Percentiles rank a stretch among this genome's conserved stretches.
These are phyloP conservation scores for Fusarium tupiense DNA, from an alignment of 2,329 filamentous ascomycete species.

Conservation along the genomic window DNA sequence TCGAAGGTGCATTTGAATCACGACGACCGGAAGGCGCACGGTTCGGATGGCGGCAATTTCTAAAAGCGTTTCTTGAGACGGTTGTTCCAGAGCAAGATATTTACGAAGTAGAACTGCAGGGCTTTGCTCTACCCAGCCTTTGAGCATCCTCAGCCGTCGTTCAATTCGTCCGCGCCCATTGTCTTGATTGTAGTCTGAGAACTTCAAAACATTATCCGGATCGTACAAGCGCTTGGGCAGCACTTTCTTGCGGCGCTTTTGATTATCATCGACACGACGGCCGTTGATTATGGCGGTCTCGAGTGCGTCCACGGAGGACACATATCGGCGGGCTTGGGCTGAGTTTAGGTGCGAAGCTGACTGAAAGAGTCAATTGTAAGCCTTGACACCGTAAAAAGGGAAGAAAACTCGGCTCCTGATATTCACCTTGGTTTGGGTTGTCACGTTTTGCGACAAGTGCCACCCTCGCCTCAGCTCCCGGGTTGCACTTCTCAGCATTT, in stretches of 20 bases:
- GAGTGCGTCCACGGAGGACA: constrained; percentile 8
- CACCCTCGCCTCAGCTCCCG: constrained; percentile 46
- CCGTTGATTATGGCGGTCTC: constrained; percentile 13
- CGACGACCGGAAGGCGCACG: constrained; percentile 43
- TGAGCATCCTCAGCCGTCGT: constrained; percentile 31
- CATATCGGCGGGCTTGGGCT: constrained; percentile 5
- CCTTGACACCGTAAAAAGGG: background rate
- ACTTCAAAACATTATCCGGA: background rate
- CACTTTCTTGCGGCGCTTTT: constrained; percentile 2
- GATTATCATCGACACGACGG: background rate
- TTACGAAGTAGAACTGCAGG: constrained; percentile 42
- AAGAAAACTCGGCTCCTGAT: background rate
- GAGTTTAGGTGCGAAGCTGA: background rate
- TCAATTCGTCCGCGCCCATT: constrained; percentile 17
- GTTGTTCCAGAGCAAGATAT: constrained; percentile 19
- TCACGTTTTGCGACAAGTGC: constrained; percentile 38
- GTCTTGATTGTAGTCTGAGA: background rate
- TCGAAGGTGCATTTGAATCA: constrained; percentile 47
- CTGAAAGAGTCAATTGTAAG: constrained; percentile 29
- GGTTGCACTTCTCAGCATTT: constrained; percentile 49
- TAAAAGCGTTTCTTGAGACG: constrained; percentile 17
- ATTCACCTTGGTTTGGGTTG: constrained; percentile 37
- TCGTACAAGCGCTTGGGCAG: background rate
- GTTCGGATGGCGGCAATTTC: constrained; percentile 41
- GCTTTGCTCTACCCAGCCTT: constrained; percentile 36